Percentiles rank a stretch among this genome's conserved stretches.
phyloP scores from a whole-genome alignment of 768 basidiomycete species.

The Leccinum subtestaceum region DNA sequence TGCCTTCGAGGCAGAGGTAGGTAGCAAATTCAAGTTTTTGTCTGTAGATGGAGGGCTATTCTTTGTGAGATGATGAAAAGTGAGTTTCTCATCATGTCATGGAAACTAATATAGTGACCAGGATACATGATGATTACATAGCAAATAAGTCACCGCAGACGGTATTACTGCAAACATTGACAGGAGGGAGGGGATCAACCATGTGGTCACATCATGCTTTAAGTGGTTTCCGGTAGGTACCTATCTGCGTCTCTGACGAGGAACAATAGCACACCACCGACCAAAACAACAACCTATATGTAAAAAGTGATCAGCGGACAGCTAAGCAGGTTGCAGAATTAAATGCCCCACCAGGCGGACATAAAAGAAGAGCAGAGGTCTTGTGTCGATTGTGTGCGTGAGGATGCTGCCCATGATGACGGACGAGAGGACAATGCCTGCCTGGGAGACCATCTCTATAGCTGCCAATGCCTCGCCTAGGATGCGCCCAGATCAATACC shows the following conservation, averaged over 20 bases:
- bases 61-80: too few species aligned
- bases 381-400: slow-evolving; percentile 20
- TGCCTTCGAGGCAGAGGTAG: too few species aligned
- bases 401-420: slow-evolving; percentile 32
- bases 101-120: too few species aligned
- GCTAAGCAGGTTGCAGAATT: neutral
- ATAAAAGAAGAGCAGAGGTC: slow-evolving; percentile 25
- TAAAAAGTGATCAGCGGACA: neutral
- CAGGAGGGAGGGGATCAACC: too few species aligned
- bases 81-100: too few species aligned
- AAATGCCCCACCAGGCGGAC: slow-evolving; percentile 18
- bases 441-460: slow-evolving; percentile 25
- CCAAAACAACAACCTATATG: slow-evolving; percentile 15
- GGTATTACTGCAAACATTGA: neutral
- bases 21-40: too few species aligned
- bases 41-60: too few species aligned
- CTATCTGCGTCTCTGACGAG: slow-evolving; percentile 25
- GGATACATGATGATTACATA: too few species aligned
- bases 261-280: slow-evolving; percentile 20
- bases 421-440: slow-evolving; percentile 24
- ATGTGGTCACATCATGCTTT: slow-evolving; percentile 3
- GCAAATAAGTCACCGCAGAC: too few species aligned
- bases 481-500: neutral
- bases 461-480: slow-evolving; percentile 31
- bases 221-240: slow-evolving; percentile 13